Percentiles rank a stretch among this genome's conserved stretches.
phyloP scores from a whole-genome alignment of 1,284 basidiomycete genomes.

The Melanopsichium pennsylvanicum region DNA sequence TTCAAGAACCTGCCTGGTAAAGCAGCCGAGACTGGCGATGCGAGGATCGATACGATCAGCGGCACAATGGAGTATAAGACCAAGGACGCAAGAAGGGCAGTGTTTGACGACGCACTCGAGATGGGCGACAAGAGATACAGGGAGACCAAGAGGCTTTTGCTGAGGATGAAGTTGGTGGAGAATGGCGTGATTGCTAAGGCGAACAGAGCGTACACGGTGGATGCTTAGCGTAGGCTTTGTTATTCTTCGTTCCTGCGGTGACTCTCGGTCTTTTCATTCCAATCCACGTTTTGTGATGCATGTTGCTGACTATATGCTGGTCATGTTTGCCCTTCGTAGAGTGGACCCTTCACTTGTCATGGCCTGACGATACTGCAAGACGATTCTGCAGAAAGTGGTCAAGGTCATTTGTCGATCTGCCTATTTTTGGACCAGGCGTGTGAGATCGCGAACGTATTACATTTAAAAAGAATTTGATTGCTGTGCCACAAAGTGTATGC shows the following conservation, averaged over 20 bases:
- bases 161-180: constrained; percentile 76
- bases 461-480: not conserved
- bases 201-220: constrained; percentile 6
- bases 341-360: too few relatives aligned
- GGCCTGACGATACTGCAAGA: too few relatives aligned
- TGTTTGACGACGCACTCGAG: constrained; percentile 78
- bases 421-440: too few relatives aligned
- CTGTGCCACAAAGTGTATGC: too few relatives aligned
- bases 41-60: constrained; percentile 71
- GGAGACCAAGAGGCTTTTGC: constrained; percentile 76
- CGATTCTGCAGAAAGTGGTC: too few relatives aligned
- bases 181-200: constrained; percentile 43
- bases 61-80: constrained; percentile 78
- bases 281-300: too few relatives aligned
- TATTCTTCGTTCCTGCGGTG: not conserved
- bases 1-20: constrained; percentile 77
- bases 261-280: too few relatives aligned
- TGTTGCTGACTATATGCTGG: too few relatives aligned
- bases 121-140: constrained; percentile 75
- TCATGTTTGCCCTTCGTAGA: too few relatives aligned
- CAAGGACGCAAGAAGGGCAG: constrained; percentile 75
- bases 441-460: constrained; percentile 4
- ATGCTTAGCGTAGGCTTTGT: constrained; percentile 9
- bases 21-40: constrained; percentile 82
- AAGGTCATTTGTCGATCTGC: too few relatives aligned